Evolutionary conservation across 1,284 basidiomycete species (phyloP).

Genomic region (Ustilago xerochloae): DNA sequence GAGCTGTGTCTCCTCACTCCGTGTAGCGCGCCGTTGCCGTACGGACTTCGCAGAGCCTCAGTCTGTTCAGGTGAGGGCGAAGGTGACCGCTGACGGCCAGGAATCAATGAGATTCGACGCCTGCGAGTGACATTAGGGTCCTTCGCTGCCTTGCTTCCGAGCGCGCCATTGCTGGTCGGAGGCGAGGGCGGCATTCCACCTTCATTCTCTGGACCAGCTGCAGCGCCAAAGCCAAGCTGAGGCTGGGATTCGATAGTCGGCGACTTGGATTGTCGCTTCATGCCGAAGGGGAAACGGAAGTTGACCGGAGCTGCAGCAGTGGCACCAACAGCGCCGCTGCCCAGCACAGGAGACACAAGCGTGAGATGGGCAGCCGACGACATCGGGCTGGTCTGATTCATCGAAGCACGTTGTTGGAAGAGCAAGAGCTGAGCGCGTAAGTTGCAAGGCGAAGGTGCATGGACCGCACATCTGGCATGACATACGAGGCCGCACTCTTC

Average conservation of each 20-base stretch:
- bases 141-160: conserved; percentile 16
- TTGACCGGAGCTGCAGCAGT: conserved; percentile 25
- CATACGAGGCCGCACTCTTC: conserved; percentile 88
- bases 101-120: conserved; percentile 52
- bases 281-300: conserved; percentile 56
- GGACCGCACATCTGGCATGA: conserved; percentile 80
- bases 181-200: conserved; percentile 13
- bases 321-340: not conserved
- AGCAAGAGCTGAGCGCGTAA: conserved; percentile 74
- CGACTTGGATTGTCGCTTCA: conserved; percentile 38
- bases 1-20: conserved; percentile 40
- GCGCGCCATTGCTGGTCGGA: not conserved
- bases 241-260: conserved; percentile 18
- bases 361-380: conserved; percentile 27
- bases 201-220: conserved; percentile 17
- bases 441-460: conserved; percentile 83
- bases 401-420: conserved; percentile 51
- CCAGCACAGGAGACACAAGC: conserved; percentile 17
- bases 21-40: conserved; percentile 21
- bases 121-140: conserved; percentile 28
- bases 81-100: conserved; percentile 37
- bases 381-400: conserved; percentile 41
- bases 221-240: conserved; percentile 8
- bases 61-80: conserved; percentile 23
- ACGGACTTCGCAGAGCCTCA: conserved; percentile 22